Base-by-base conservation (phyloP, 2,329 filamentous ascomycete genomes). In the Botrytis medusae region DNA sequence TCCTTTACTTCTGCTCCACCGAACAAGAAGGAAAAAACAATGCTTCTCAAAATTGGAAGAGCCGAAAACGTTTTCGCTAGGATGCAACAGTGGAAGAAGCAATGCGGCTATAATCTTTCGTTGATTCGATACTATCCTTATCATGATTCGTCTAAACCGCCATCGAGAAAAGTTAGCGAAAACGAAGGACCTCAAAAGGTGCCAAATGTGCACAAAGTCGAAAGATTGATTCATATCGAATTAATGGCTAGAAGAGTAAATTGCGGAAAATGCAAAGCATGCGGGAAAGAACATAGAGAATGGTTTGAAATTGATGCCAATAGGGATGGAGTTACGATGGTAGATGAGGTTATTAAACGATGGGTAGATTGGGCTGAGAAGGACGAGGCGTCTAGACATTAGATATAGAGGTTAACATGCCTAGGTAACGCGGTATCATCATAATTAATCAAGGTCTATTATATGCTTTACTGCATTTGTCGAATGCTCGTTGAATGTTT, bases 101-200 rank as follows among this genome's bases (percentile, higher is more conserved):
- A 99, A 83, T 99, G 96, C 82, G 94, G 93, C 0, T 94, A 98
- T 81, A 90, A 94, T 75, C 86, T 98, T 42, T 94, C 93, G 37
- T 87, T 99, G 71, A 90, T 98, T 69, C 90, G 96, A 10, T 98
- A 92, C 83, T 99, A 99, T 80, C 96, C 96, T 0, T 95, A 98
- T 81, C 83, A 89, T 72, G 73, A 78, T 29, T 76, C 79, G 18
- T 65, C 73, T 12, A 59, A 72, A 46, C 70, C 72, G 8, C 46
- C 61, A 37, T 37, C 32, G 16, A 9, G 14, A 32, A 42, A 48
- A 9, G 16, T 67, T 4, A 76, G 78, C 70, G 70, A 75, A 69
- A 75, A 78, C 51, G 81, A 79, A 46, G 81, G 82, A 77, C 87
- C 88, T 4, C 87, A 89, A 46, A 97, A 94, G 83, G 92, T 97